Percentiles rank a stretch among this genome's conserved stretches.
Conservation (phyloP, 2,329 filamentous ascomycete genomes). For the Fusarium goolgardi region DNA sequence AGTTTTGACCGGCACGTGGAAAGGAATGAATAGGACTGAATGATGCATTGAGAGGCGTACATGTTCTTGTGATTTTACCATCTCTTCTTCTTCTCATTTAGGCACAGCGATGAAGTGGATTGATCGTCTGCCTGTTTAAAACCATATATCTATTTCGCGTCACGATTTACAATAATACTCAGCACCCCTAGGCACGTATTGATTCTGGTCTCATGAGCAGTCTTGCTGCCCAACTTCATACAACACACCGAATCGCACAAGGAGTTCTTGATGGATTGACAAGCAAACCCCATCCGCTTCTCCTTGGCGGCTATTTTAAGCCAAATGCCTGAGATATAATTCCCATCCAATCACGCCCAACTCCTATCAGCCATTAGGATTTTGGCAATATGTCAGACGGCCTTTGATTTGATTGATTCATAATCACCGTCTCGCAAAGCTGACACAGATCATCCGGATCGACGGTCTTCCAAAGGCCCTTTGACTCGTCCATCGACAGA, state of each 20-base stretch:
- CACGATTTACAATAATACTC: slow-evolving; percentile 20
- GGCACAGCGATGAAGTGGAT: slow-evolving; percentile 28
- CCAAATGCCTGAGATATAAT: background rate
- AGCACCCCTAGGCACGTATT: background rate
- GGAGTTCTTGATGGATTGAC: slow-evolving; percentile 17
- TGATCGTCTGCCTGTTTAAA: slow-evolving; percentile 31
- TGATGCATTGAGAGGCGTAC: slow-evolving; percentile 43
- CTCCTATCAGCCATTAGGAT: background rate
- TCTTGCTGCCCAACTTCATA: background rate
- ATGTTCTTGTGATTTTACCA: slow-evolving; percentile 10
- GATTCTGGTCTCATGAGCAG: background rate
- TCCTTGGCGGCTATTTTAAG: slow-evolving; percentile 9
- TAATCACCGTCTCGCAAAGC: slow-evolving; percentile 18
- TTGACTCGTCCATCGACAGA: slow-evolving; percentile 12
- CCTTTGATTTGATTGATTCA: slow-evolving; percentile 22
- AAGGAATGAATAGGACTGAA: slow-evolving; percentile 26
- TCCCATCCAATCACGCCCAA: slow-evolving; percentile 5
- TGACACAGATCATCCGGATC: slow-evolving; percentile 19
- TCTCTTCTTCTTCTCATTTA: slow-evolving; percentile 24
- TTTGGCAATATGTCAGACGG: slow-evolving; percentile 16
- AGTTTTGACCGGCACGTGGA: slow-evolving; percentile 34
- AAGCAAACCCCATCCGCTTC: slow-evolving; percentile 7
- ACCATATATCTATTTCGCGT: slow-evolving; percentile 18
- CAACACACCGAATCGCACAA: background rate
- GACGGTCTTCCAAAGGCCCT: slow-evolving; percentile 4